Conservation (phyloP, 805 yeast genomes). For the Brettanomyces nanus region DNA sequence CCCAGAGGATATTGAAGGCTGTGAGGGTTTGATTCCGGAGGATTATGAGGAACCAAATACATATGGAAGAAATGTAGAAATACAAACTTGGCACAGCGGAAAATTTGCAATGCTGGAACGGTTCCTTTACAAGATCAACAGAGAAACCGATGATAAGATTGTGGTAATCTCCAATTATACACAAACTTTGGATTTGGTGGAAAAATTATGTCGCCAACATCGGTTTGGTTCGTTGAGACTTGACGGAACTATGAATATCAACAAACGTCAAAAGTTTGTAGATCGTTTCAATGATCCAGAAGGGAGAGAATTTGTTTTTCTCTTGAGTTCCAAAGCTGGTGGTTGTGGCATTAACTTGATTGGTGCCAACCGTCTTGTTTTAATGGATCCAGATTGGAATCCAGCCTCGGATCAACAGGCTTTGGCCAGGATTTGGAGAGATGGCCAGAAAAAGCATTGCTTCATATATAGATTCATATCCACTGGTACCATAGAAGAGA, state of each 20-base stretch:
- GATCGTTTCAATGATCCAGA: conserved; percentile 85
- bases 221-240: conserved; percentile 73
- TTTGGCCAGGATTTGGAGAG: conserved; percentile 96
- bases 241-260: conserved; percentile 89
- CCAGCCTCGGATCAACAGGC: conserved; percentile 99
- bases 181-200: conserved; percentile 86
- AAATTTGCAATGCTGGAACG: conserved; percentile 80
- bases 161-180: conserved; percentile 93
- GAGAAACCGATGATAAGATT: conserved; percentile 88
- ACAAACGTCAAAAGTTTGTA: conserved; percentile 87
- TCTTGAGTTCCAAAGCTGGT: conserved; percentile 93
- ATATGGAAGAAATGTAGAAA: conserved; percentile 56
- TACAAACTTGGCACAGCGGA: conserved; percentile 79
- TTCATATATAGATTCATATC: conserved; percentile 89
- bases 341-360: conserved; percentile 97
- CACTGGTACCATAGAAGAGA: conserved; percentile 94
- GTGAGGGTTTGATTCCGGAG: conserved; percentile 58
- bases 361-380: conserved; percentile 86
- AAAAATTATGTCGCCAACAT: conserved; percentile 68
- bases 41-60: conserved; percentile 48
- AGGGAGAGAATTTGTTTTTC: conserved; percentile 77
- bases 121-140: conserved; percentile 66
- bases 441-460: conserved; percentile 96
- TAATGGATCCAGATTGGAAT: conserved; percentile 94
- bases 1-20: conserved; percentile 71